Conservation (phyloP, 305 asterid genomes). For the Stenogyne calaminthoides region DNA sequence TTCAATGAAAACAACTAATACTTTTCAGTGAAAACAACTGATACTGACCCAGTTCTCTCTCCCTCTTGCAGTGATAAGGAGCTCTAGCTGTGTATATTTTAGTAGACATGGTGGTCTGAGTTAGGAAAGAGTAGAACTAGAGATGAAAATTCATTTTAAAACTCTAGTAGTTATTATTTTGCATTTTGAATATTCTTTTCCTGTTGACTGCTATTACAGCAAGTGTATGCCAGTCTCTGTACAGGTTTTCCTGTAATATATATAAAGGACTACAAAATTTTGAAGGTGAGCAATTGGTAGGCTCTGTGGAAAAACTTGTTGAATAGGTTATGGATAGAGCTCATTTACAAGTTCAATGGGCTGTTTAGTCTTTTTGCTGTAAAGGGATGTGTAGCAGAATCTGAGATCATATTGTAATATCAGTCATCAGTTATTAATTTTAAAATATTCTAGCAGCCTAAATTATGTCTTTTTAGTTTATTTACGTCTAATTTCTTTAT, state of each 20-base stretch:
- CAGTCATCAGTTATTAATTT: neutral
- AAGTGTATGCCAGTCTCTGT: conserved; percentile 24
- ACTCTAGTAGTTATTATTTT: conserved; percentile 12
- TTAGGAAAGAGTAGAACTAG: conserved; percentile 26
- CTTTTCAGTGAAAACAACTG: too few species aligned
- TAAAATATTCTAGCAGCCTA: neutral
- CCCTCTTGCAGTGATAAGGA: conserved; percentile 31
- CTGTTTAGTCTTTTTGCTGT: conserved; percentile 5
- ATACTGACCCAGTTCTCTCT: neutral
- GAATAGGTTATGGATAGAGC: conserved; percentile 24
- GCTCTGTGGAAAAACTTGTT: too few species aligned
- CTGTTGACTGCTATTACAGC: conserved; percentile 17
- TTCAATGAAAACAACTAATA: too few species aligned
- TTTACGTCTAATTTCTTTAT: neutral
- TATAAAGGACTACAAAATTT: conserved; percentile 25
- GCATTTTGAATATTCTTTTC: conserved; percentile 13
- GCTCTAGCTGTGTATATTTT: conserved; percentile 28
- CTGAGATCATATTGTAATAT: conserved; percentile 13
- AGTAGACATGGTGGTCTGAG: neutral
- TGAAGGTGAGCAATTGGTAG: too few species aligned
- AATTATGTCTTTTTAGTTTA: neutral
- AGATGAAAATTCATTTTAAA: neutral
- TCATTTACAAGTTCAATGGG: conserved; percentile 1
- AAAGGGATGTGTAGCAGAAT: too few species aligned
- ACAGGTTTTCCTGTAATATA: conserved; percentile 25